These are phyloP conservation scores for Ceratocystis alfenasii DNA, from an alignment of 2,329 filamentous ascomycete species.

Conservation along the genomic window DNA sequence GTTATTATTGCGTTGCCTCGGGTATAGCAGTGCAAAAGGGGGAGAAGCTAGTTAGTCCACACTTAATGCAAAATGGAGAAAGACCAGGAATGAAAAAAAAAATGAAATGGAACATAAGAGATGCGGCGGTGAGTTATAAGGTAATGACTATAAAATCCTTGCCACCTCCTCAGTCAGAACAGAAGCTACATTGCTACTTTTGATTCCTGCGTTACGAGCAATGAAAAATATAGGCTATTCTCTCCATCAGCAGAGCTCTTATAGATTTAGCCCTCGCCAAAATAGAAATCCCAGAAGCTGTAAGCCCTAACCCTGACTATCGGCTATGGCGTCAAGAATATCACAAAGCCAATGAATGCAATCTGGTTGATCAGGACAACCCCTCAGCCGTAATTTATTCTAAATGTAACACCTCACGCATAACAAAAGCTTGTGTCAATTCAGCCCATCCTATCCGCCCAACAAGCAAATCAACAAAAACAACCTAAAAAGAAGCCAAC, in stretches of 20 bases:
- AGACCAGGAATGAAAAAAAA: neutral
- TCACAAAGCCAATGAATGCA: neutral
- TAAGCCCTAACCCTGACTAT: neutral
- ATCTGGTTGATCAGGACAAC: neutral
- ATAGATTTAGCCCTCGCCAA: neutral
- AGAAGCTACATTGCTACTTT: too few species aligned
- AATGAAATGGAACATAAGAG: neutral
- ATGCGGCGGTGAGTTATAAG: neutral
- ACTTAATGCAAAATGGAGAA: neutral
- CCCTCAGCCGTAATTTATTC: too few species aligned
- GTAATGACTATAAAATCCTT: neutral
- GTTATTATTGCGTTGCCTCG: neutral
- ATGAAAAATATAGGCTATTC: too few species aligned
- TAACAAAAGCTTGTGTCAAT: neutral
- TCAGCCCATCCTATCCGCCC: neutral
- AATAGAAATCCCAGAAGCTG: neutral
- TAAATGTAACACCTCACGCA: neutral
- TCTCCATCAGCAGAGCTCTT: too few species aligned
- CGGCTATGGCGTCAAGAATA: neutral
- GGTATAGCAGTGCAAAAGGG: neutral
- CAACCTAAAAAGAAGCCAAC: neutral
- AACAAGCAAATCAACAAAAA: constrained; percentile 1
- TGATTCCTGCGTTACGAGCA: too few species aligned
- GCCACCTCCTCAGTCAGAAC: neutral
- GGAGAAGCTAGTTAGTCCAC: neutral